Base-by-base conservation (phyloP, 1,284 basidiomycete species). In the Gymnopus androsaceus region DNA sequence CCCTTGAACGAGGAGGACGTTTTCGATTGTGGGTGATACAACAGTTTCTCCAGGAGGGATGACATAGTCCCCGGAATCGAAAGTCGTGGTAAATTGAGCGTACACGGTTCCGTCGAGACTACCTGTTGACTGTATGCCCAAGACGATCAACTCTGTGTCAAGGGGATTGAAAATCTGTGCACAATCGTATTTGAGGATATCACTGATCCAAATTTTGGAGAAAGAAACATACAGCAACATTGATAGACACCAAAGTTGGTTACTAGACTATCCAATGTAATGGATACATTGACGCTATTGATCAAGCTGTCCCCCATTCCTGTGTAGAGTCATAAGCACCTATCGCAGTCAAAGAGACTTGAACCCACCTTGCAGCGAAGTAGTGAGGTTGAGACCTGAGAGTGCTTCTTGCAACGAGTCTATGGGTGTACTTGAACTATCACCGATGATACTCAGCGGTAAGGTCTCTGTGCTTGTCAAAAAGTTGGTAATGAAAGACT, bases 391-490 rank as follows among this genome's bases (percentile, higher is more conserved):
- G 28, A 90, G 69, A 33, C 81, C 79, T 21, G 81, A 74, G 7
- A 92, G 72, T 1, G 81, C 87, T 4, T 78, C 77, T 47, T 75
- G 69, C 38, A 92, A 68, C 2, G 87, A 87, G 5, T 66, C 75
- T 66, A 87, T 89, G 1, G 87, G 87, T 9, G 85, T 82, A 59
- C 87, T 86, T 3, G 67, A 62, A 4, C 65, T 55, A 61, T 88
- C 86, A 17, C 87, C 87, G 59, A 80, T 71, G 63, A 89, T 85
- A 0, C 74, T 76, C 58, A 90, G 65, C 12, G 78, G 72, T 36
- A 87, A 67, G 14, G 60, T 56, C 51, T 79, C 66, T 21, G 69
- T 72, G 0, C 74, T 78, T 63, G 83, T 83, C 36, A 88, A 72
- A 66, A 86, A 87, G 36, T 72, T 66, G 19, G 77, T 70, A 57